phyloP scores from a whole-genome alignment of 73 alveolate species.

The Paramecium biaurelia region DNA sequence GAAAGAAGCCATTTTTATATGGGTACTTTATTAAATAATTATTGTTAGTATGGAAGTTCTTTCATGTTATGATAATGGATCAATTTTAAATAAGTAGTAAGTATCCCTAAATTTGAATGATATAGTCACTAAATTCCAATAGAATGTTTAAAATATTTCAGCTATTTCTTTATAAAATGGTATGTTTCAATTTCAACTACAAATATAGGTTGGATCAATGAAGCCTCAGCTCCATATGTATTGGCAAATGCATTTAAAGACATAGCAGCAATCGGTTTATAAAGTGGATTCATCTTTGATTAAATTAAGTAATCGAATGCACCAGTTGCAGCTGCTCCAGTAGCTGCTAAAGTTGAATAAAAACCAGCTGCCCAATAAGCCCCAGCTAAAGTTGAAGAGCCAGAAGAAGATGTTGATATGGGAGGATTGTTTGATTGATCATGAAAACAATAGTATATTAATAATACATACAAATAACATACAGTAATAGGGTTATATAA shows the following conservation, averaged over 20 bases:
- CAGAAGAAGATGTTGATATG: slow-evolving; percentile 91
- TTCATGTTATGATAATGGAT: slow-evolving; percentile 95
- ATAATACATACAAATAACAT: slow-evolving; percentile 4
- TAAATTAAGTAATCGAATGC: slow-evolving; percentile 79
- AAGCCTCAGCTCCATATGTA: slow-evolving; percentile 97
- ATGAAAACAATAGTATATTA: slow-evolving; percentile 39
- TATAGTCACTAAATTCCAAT: slow-evolving; percentile 76
- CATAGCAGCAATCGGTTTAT: slow-evolving; percentile 95
- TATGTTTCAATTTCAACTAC: slow-evolving; percentile 45
- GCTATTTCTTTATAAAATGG: slow-evolving; percentile 86
- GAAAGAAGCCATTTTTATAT: slow-evolving; percentile 97
- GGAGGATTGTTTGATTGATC: slow-evolving; percentile 92
- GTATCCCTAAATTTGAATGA: slow-evolving; percentile 92
- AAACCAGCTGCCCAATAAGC: slow-evolving; percentile 28
- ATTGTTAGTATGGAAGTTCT: slow-evolving; percentile 74
- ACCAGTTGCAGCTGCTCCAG: slow-evolving; percentile 51
- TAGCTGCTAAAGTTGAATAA: slow-evolving; percentile 71
- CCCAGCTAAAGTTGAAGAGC: slow-evolving; percentile 81
- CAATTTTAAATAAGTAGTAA: slow-evolving; percentile 94
- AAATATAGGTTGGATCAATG: slow-evolving; percentile 75
- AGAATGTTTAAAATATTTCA: slow-evolving; percentile 82
- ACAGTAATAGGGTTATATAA: not conserved
- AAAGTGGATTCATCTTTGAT: slow-evolving; percentile 84
- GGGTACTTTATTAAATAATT: slow-evolving; percentile 52
- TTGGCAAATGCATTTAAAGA: slow-evolving; percentile 97